Evolutionary conservation across 805 yeast species (phyloP), one percentile per base, ranked within the genome.

Genomic region (Yamadazyma laniorum): DNA sequence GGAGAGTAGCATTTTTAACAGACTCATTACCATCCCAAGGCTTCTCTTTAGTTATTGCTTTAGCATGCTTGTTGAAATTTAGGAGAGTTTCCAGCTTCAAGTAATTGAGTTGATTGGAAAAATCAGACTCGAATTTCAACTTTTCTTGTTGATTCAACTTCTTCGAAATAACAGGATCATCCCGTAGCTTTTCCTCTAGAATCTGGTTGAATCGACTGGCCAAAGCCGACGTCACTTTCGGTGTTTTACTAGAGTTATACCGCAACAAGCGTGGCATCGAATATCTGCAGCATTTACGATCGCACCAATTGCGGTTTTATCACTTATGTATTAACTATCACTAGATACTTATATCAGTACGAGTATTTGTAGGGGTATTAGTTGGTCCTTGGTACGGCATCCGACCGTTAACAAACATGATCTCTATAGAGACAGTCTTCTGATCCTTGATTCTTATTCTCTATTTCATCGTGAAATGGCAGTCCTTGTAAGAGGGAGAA

Each of bases 11-110:
- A 37, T 62, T 66, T 4, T 36, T 19, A 2, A 37, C 39, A 1
- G 58, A 28, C 32, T 64, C 70, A 1, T 47, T 46, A 3, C 70
- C 70, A 12, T 38, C 49, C 70, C 70, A 64, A 1, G 70, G 65
- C 16, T 28, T 41, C 1, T 58, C 32, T 14, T 50, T 46, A 18
- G 58, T 60, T 7, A 58, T 45, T 12, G 53, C 55, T 27, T 45
- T 48, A 2, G 64, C 67, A 42, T 60, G 67, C 27, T 56, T 58
- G 41, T 61, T 63, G 26, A 40, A 41, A 12, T 43, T 42, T 7
- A 64, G 43, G 2, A 56, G 37, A 3, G 49, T 49, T 38, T 68
- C 72, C 47, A 62, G 63, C 33, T 62, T 53, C 27, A 61, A 44
- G 37, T 58, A 55, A 11, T 30, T 39, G 14, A 46, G 15, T 7